Conservation (phyloP, 169 alveolate genomes). For the Plasmodium ovale region DNA sequence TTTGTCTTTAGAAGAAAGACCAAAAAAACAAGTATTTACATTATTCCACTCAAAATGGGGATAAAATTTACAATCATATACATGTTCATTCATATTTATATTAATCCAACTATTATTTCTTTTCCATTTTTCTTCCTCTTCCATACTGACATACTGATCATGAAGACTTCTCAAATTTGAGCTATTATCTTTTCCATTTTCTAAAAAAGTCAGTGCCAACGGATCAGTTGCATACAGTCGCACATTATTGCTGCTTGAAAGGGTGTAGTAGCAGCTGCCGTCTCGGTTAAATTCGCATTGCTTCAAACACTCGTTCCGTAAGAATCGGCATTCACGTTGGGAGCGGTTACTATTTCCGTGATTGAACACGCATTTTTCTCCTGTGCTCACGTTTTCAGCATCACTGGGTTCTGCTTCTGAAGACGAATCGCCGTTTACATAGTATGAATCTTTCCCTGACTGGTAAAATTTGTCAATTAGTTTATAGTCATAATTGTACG, state of each 20-base stretch:
- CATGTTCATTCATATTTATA: slow-evolving; percentile 22
- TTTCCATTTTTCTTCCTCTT: background rate
- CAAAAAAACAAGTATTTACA: slow-evolving; percentile 51
- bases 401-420: background rate
- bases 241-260: slow-evolving; percentile 34
- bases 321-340: background rate
- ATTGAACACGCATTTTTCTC: background rate
- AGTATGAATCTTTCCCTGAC: background rate
- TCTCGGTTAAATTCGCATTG: slow-evolving; percentile 71
- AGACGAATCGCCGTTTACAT: slow-evolving; percentile 25
- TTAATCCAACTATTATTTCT: slow-evolving; percentile 32
- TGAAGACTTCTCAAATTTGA: background rate
- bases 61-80: slow-evolving; percentile 70
- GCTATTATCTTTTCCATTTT: background rate
- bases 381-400: background rate
- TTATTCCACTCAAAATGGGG: slow-evolving; percentile 65
- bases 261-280: slow-evolving; percentile 53
- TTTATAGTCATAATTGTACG: slow-evolving; percentile 45
- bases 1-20: slow-evolving; percentile 13
- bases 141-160: slow-evolving; percentile 9
- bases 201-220: slow-evolving; percentile 1
- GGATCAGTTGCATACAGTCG: slow-evolving; percentile 45
- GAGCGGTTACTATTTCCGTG: background rate
- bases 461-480: slow-evolving; percentile 11
- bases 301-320: slow-evolving; percentile 37